Conservation (phyloP, 331 rosid genomes). For the Telfairia occidentalis region DNA sequence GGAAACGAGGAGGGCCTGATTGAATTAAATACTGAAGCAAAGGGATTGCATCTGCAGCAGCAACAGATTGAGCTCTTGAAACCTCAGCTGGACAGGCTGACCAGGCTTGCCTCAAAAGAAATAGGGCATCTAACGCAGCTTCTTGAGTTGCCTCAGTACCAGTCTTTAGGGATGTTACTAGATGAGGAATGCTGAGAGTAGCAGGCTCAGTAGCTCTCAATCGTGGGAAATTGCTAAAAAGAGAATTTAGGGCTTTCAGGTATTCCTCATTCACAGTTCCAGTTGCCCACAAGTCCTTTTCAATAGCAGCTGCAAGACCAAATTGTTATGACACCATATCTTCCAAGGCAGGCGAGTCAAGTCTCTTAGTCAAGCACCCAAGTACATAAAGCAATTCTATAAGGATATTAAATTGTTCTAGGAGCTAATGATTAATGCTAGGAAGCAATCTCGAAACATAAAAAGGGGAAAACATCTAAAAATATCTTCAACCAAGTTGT, state of each 20-base stretch:
- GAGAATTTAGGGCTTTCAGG: slow-evolving; percentile 84
- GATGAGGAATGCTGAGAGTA: slow-evolving; percentile 94
- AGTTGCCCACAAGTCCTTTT: slow-evolving; percentile 88
- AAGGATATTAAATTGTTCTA: not conserved
- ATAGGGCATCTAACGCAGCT: slow-evolving; percentile 90
- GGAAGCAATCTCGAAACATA: not conserved
- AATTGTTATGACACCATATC: not conserved
- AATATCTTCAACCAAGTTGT: not conserved
- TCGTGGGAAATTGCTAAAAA: slow-evolving; percentile 91
- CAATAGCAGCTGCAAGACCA: slow-evolving; percentile 71
- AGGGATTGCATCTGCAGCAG: slow-evolving; percentile 97
- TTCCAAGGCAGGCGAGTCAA: not conserved
- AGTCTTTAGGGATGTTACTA: slow-evolving; percentile 83
- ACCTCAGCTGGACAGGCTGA: slow-evolving; percentile 97
- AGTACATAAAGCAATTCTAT: not conserved
- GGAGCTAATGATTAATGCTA: not conserved
- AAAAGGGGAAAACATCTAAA: slow-evolving; percentile 6
- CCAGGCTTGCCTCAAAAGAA: slow-evolving; percentile 99
- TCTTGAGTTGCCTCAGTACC: slow-evolving; percentile 97
- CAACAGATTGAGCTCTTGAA: slow-evolving; percentile 92
- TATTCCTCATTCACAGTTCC: slow-evolving; percentile 96
- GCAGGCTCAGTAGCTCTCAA: slow-evolving; percentile 97
- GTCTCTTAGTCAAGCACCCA: not conserved
- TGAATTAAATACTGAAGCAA: slow-evolving; percentile 90
- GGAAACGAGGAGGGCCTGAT: slow-evolving; percentile 98